Evolutionary conservation across 2,329 filamentous ascomycete genomes (phyloP), one percentile per base, ranked within the genome.

Genomic region (Trichoderma gracile): DNA sequence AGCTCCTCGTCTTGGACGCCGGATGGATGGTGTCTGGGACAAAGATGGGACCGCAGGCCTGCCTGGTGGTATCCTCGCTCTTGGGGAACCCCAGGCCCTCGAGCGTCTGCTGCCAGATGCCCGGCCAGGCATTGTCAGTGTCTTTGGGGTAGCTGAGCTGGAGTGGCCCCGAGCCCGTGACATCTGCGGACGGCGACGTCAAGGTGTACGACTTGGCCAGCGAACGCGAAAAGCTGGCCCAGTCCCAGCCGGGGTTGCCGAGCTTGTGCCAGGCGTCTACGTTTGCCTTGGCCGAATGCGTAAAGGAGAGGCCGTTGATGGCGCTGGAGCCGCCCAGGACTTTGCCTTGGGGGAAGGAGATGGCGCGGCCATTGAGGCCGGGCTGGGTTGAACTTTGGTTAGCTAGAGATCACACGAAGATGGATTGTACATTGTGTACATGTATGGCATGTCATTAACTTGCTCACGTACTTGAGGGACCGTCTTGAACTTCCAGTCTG

Each of bases 141-240:
- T 59, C 54, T 6, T 46, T 52, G 27, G 62, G 62, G 25, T 42
- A 64, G 38, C 54, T 59, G 38, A 59, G 46, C 62, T 78, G 76
- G 53, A 71, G 71, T 5, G 68, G 53, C 10, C 69, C 67, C 27
- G 75, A 69, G 19, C 73, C 73, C 17, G 65, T 68, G 10, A 75
- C 66, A 5, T 68, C 68, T 52, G 70, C 43, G 14, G 27, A 27
- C 7, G 25, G 27, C 17, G 46, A 33, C n/a, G 62, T 64, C 55
- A 79, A 78, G 2, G 75, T 73, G 56, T 75, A 73, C 68, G n/a
- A 71, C 53, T 10, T 77, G 70, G 33, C 66, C 67, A 15, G 74
- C 65, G 6, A 68, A 67, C 56, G 70, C 65, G 9, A 69, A 62
- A 77, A 65, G 23, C 66, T 61, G 9, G 69, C 65, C 42, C 65